Evolutionary conservation across 805 yeast species (phyloP).

Genomic region (Wickerhamomyces chaumierensis): DNA sequence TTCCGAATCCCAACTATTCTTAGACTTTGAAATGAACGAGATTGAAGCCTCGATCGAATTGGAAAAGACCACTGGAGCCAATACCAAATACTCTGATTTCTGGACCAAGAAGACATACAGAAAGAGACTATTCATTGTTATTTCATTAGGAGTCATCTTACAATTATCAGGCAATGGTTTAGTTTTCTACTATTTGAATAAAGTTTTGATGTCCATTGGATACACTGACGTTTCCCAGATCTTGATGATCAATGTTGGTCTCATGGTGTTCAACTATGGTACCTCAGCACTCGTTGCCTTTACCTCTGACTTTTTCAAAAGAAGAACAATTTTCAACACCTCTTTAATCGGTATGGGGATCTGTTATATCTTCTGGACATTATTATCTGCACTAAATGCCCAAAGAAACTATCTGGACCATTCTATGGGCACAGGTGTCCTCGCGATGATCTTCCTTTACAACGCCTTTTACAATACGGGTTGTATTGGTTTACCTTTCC

Average conservation of each 20-base stretch:
- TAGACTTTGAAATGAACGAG: conserved; percentile 28
- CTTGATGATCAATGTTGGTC: conserved; percentile 35
- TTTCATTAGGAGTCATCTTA: conserved; percentile 25
- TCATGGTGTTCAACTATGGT: conserved; percentile 33
- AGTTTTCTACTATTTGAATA: conserved; percentile 37
- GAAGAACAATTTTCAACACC: conserved; percentile 27
- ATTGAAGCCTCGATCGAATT: conserved; percentile 27
- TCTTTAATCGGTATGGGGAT: conserved; percentile 25
- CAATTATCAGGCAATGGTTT: conserved; percentile 41
- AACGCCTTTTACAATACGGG: conserved; percentile 29
- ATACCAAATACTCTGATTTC: conserved; percentile 27
- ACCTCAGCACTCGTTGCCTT: conserved; percentile 18
- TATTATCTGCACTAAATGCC: conserved; percentile 33
- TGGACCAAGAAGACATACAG: conserved; percentile 22
- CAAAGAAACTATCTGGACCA: conserved; percentile 27
- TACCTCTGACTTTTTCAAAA: conserved; percentile 17
- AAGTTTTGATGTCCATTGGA: conserved; percentile 42
- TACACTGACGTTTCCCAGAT: conserved; percentile 32
- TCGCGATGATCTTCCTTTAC: conserved; percentile 38
- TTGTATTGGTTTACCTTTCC: conserved; percentile 31
- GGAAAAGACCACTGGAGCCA: conserved; percentile 24
- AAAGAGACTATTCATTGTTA: conserved; percentile 27
- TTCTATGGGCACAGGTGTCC: conserved; percentile 30
- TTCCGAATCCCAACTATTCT: conserved; percentile 13
- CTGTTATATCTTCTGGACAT: conserved; percentile 30